phyloP scores from a whole-genome alignment of 75 land plant species.

The Pinus taeda region DNA sequence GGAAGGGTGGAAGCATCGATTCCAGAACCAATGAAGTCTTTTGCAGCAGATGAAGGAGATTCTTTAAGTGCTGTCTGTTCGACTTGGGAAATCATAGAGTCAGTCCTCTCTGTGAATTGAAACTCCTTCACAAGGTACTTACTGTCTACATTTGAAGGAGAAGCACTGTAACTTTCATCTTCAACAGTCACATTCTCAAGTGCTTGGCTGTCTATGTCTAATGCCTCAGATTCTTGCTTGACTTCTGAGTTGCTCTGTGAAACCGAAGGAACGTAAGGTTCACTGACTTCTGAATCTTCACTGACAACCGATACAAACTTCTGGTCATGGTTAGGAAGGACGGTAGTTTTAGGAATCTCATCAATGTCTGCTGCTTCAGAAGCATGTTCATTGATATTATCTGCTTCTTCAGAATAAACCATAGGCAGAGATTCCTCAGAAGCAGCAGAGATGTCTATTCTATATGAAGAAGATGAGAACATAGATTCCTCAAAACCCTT shows the following conservation, averaged over 20 bases:
- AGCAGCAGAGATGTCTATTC: too few relatives aligned
- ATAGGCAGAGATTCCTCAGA: not conserved
- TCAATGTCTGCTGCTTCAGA: not conserved
- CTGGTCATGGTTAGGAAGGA: not conserved
- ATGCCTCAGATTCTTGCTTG: not conserved
- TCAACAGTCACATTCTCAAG: not conserved
- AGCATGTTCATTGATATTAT: not conserved
- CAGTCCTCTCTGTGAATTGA: not conserved
- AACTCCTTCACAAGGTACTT: not conserved
- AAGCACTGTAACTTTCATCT: not conserved
- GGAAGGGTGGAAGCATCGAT: not conserved
- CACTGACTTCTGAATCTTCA: slow-evolving; percentile 1
- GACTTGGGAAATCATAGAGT: not conserved
- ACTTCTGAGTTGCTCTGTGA: too few relatives aligned
- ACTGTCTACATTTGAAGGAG: not conserved
- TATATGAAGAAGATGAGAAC: too few relatives aligned
- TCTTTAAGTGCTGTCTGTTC: not conserved
- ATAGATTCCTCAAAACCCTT: too few relatives aligned
- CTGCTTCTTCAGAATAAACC: not conserved
- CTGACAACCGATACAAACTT: not conserved
- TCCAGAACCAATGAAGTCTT: not conserved
- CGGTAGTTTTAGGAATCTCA: not conserved
- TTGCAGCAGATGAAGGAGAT: not conserved
- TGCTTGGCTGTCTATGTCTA: not conserved
- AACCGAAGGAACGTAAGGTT: too few relatives aligned